phyloP scores from a whole-genome alignment of 2,329 filamentous ascomycete genomes.

The Cladophialophora bantiana region DNA sequence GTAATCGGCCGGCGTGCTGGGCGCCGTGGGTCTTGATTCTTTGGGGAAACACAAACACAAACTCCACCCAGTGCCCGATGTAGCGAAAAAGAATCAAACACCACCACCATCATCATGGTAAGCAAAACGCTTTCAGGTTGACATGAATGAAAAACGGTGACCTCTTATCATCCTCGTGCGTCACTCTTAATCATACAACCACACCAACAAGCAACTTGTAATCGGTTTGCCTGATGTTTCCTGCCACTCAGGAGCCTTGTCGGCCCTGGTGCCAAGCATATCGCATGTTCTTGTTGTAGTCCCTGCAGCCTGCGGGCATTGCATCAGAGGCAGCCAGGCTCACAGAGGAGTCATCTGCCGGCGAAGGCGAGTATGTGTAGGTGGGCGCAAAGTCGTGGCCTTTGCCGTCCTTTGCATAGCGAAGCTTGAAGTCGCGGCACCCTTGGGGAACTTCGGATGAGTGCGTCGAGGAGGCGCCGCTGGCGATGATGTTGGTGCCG shows the following conservation, averaged over 20 bases:
- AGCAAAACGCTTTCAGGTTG: too few species aligned
- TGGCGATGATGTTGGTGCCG: neutral
- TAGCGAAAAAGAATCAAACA: neutral
- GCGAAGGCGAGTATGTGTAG: conserved; percentile 3
- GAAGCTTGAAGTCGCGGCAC: conserved; percentile 22
- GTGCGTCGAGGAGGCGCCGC: conserved; percentile 3
- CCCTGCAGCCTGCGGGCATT: neutral
- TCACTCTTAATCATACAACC: too few species aligned
- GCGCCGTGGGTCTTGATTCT: too few species aligned
- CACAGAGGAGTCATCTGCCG: neutral
- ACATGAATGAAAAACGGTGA: too few species aligned
- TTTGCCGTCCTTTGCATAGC: conserved; percentile 28
- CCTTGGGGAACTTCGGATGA: conserved; percentile 4
- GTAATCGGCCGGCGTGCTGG: too few species aligned
- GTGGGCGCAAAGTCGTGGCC: conserved; percentile 21
- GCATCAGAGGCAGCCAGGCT: conserved; percentile 1
- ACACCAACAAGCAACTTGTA: neutral
- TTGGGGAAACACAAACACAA: too few species aligned
- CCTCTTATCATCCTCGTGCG: too few species aligned
- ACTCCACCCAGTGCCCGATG: neutral
- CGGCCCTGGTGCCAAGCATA: conserved; percentile 26
- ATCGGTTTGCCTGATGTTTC: neutral
- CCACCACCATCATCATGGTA: too few species aligned
- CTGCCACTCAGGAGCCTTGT: conserved; percentile 1
- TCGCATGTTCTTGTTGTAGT: conserved; percentile 18